These are phyloP conservation scores for Anaeramoeba flamelloides DNA, from an alignment of 78 protist genomes.

Conservation along the genomic window DNA sequence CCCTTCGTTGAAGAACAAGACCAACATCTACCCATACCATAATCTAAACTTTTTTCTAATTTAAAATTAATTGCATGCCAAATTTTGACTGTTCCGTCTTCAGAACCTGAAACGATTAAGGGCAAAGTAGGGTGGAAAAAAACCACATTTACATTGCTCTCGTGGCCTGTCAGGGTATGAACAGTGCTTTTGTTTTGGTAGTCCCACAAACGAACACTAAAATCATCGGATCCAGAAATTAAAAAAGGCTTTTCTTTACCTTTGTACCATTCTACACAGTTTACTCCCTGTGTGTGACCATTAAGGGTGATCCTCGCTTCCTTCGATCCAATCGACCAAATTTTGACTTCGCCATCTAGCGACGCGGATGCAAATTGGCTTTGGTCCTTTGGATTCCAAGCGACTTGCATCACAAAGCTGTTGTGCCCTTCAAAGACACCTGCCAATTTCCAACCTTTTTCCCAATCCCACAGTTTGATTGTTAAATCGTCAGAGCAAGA, in stretches of 20 bases:
- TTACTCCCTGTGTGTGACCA: slow-evolving; percentile 93
- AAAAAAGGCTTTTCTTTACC: slow-evolving; percentile 90
- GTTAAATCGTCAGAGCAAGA: slow-evolving; percentile 83
- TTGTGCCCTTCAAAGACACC: slow-evolving; percentile 90
- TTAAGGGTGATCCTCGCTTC: slow-evolving; percentile 80
- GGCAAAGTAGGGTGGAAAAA: slow-evolving; percentile 4
- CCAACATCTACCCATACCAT: slow-evolving; percentile 91
- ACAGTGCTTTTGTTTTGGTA: slow-evolving; percentile 59
- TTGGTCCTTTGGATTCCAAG: slow-evolving; percentile 82
- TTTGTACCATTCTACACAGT: slow-evolving; percentile 79
- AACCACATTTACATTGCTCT: background rate
- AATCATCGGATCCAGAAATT: slow-evolving; percentile 91
- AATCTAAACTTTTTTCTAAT: slow-evolving; percentile 67
- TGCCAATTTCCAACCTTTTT: slow-evolving; percentile 51
- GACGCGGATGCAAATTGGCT: slow-evolving; percentile 91
- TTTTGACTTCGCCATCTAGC: slow-evolving; percentile 81
- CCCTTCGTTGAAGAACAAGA: too few relatives aligned
- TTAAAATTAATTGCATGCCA: too few relatives aligned
- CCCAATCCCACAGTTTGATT: slow-evolving; percentile 96
- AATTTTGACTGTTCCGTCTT: too few relatives aligned
- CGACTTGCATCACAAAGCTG: slow-evolving; percentile 79
- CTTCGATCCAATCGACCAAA: slow-evolving; percentile 64
- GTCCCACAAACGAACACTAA: slow-evolving; percentile 5
- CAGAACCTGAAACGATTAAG: too few relatives aligned
- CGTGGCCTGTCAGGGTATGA: slow-evolving; percentile 46